Conservation (phyloP, 495 filamentous ascomycete species). For the Aspergillus steynii region DNA sequence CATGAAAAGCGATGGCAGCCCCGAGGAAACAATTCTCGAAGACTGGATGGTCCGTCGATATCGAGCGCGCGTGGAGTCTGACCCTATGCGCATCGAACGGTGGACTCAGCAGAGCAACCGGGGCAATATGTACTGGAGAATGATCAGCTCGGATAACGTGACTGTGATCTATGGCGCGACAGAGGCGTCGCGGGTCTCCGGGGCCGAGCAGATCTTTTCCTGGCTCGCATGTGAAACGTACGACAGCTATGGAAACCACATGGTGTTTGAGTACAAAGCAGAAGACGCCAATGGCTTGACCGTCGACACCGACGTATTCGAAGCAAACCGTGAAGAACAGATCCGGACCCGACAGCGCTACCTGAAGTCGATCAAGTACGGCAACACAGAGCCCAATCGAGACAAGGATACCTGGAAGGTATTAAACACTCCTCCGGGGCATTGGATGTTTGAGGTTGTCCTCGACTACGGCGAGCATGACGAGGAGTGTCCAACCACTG, state of each 20-base stretch:
- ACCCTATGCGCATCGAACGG: conserved; percentile 3
- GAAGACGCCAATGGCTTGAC: not conserved
- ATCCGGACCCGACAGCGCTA: not conserved
- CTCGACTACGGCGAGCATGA: conserved; percentile 11
- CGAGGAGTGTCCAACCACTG: not conserved
- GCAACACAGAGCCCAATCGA: conserved; percentile 1
- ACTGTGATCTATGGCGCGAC: not conserved
- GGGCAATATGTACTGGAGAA: conserved; percentile 4
- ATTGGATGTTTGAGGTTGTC: conserved; percentile 9
- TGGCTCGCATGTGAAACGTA: conserved; percentile 5
- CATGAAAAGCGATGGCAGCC: not conserved
- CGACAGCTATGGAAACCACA: conserved; percentile 2
- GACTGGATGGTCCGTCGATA: conserved; percentile 5
- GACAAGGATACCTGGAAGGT: conserved; percentile 1
- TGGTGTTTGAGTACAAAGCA: conserved; percentile 2
- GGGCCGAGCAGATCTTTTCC: conserved; percentile 2
- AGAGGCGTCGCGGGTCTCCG: not conserved
- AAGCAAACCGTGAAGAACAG: not conserved
- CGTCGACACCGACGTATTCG: not conserved
- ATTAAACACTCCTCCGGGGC: not conserved
- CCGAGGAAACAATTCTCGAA: not conserved
- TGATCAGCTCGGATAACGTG: not conserved
- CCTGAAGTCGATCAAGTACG: conserved; percentile 8
- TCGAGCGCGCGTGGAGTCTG: conserved; percentile 4
- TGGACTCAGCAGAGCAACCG: not conserved